A percentile compares a stretch with the other conserved stretches of the same genome.
phyloP scores from a whole-genome alignment of 345 rosid species.

The Camelina sativa region DNA sequence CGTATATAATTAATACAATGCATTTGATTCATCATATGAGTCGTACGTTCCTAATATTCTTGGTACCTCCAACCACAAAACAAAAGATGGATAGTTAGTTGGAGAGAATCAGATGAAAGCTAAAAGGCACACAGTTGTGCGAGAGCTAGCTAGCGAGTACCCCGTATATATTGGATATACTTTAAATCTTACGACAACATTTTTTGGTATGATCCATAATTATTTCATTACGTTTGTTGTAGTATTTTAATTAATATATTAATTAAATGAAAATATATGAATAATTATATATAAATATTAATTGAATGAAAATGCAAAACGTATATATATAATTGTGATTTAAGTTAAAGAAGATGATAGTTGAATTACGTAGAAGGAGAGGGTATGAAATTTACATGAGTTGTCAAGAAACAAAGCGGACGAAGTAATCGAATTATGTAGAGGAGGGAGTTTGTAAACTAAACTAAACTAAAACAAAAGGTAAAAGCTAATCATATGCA shows the following conservation, averaged over 20 bases:
- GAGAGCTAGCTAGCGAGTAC: background rate
- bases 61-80: constrained; percentile 39
- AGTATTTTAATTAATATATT: background rate
- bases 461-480: no score
- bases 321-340: background rate
- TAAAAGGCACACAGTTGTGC: constrained; percentile 2
- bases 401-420: background rate
- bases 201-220: background rate
- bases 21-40: constrained; percentile 22
- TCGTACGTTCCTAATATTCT: constrained; percentile 43
- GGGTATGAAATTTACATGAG: background rate
- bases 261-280: background rate
- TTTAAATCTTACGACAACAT: background rate
- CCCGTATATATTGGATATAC: background rate
- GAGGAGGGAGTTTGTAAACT: no score
- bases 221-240: background rate
- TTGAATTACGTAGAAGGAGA: background rate
- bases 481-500: background rate
- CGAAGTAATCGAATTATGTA: background rate
- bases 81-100: constrained; percentile 37
- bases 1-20: constrained; percentile 22
- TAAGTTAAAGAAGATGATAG: background rate
- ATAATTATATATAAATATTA: no score
- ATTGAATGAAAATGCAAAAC: background rate
- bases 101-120: constrained; percentile 35